A percentile compares a stretch with the other conserved stretches of the same genome.
phyloP scores from a whole-genome alignment of 1,139 yeast species.

The Pichia sp. region DNA sequence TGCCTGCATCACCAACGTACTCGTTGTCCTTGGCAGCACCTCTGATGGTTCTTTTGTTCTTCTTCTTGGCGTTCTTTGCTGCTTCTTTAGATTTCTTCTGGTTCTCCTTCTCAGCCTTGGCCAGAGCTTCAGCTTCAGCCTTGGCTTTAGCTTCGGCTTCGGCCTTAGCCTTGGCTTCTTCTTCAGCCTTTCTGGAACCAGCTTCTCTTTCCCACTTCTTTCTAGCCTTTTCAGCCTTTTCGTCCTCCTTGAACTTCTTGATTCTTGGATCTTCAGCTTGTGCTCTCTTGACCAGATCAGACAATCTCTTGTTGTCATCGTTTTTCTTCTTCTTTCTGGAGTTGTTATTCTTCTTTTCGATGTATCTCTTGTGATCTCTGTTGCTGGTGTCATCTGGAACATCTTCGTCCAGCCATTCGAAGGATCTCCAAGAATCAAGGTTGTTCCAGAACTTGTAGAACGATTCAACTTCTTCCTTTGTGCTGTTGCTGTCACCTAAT shows the following conservation, averaged over 20 bases:
- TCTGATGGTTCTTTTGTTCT: conserved; percentile 93
- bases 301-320: conserved; percentile 89
- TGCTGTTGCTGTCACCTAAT: conserved; percentile 63
- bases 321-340: conserved; percentile 97
- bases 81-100: conserved; percentile 95
- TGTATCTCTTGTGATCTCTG: conserved; percentile 98
- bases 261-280: conserved; percentile 91
- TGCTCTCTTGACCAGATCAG: conserved; percentile 85
- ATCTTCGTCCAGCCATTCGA: conserved; percentile 97
- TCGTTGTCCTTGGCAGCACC: conserved; percentile 74
- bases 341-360: conserved; percentile 94
- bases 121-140: conserved; percentile 68
- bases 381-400: conserved; percentile 99
- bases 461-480: conserved; percentile 80
- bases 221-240: conserved; percentile 91
- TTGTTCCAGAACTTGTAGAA: conserved; percentile 92
- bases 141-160: conserved; percentile 83
- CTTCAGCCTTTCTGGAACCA: conserved; percentile 94
- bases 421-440: conserved; percentile 97
- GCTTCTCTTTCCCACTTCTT: conserved; percentile 98
- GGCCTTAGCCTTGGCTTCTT: conserved; percentile 72
- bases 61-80: conserved; percentile 94
- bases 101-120: conserved; percentile 55
- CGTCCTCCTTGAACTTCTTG: conserved; percentile 86
- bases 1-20: conserved; percentile 75